Evolutionary conservation across 2,329 filamentous ascomycete species (phyloP).

Genomic region (Neonectria neomacrospora): DNA sequence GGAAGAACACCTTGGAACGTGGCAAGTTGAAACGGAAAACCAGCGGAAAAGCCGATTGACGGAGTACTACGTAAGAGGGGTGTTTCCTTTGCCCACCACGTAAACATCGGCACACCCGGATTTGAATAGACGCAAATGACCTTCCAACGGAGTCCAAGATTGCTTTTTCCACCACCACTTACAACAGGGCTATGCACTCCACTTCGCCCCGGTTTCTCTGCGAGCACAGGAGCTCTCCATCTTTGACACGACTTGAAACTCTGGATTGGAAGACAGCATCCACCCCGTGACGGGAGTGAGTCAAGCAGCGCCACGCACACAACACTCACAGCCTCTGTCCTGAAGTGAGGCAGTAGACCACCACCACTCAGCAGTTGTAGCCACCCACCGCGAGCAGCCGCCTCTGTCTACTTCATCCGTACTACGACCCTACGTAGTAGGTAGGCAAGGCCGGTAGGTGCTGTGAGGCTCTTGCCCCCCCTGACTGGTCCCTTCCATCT

Average conservation of each 20-base stretch:
- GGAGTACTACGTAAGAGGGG: not conserved
- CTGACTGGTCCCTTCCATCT: slow-evolving; percentile 8
- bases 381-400: not conserved
- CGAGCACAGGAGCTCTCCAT: slow-evolving; percentile 23
- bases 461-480: slow-evolving; percentile 4
- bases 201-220: slow-evolving; percentile 17
- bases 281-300: not conserved
- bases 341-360: slow-evolving; percentile 12
- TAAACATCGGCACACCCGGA: not conserved
- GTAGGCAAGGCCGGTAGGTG: slow-evolving; percentile 8
- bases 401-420: not conserved
- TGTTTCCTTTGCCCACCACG: not conserved
- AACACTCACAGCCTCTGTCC: slow-evolving; percentile 8
- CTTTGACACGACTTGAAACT: slow-evolving; percentile 13
- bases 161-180: slow-evolving; percentile 21
- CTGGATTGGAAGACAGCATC: not conserved
- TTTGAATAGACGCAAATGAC: slow-evolving; percentile 1
- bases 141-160: slow-evolving; percentile 8
- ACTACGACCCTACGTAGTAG: no score
- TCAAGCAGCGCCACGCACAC: slow-evolving; percentile 20
- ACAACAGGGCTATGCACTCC: slow-evolving; percentile 6
- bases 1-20: not conserved
- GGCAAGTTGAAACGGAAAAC: not conserved
- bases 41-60: not conserved
- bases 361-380: not conserved